Evolutionary conservation across 345 rosid species (phyloP).

Genomic region (Citrus trifoliata): DNA sequence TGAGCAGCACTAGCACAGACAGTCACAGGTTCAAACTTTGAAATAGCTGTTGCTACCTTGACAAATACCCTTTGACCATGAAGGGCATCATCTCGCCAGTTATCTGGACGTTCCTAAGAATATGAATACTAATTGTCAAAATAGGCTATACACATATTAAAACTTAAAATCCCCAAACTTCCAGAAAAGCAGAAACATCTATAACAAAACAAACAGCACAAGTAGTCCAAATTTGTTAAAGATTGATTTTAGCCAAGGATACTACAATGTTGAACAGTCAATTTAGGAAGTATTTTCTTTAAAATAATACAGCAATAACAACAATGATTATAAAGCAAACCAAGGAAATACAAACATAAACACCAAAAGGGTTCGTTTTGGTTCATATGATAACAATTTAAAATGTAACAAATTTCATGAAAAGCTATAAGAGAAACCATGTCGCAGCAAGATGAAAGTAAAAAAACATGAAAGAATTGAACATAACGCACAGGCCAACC

Average conservation of each 20-base stretch:
- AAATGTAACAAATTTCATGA: neutral
- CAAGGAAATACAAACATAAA: neutral
- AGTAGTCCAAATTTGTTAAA: neutral
- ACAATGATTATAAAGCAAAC: neutral
- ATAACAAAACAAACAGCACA: neutral
- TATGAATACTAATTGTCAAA: neutral
- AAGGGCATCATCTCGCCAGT: conserved; percentile 71
- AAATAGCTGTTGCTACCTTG: conserved; percentile 71
- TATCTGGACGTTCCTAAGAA: conserved; percentile 83
- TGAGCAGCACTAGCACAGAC: conserved; percentile 86
- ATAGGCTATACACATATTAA: neutral
- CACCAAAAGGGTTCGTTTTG: neutral
- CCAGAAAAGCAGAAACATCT: neutral
- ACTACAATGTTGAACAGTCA: neutral
- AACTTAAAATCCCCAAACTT: neutral
- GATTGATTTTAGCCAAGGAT: neutral
- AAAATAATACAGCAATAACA: neutral
- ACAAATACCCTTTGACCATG: conserved; percentile 60
- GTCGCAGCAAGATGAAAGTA: neutral
- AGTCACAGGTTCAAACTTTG: conserved; percentile 77
- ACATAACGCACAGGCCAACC: conserved; percentile 83
- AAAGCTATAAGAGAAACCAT: neutral
- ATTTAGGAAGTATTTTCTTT: neutral
- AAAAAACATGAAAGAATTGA: neutral
- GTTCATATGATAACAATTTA: neutral